Evolutionary conservation across 1,284 basidiomycete species (phyloP), one percentile per base, ranked within the genome.

Genomic region (Flammula alnicola): DNA sequence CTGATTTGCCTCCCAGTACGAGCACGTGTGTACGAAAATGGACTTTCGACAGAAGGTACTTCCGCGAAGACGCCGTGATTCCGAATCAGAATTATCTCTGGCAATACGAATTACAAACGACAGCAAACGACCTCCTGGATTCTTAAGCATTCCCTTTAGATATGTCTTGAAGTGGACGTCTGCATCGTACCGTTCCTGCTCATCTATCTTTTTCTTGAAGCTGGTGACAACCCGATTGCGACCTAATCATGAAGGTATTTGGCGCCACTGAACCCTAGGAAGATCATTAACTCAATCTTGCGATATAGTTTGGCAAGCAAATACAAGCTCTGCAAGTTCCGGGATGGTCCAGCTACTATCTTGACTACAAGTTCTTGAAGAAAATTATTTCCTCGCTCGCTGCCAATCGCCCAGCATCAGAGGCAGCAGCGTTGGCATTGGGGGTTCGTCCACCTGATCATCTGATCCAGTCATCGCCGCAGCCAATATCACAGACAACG

Each of bases 301-400:
- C 41, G 44, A 31, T 39, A 16, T 59, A 99, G 95, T 99, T 99
- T 71, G 97, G 97, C 63, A 99, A 99, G 77, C 91, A 95, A 61
- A 95, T 99, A 60, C 94, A 96, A 71, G 88, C 91, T 27, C 91
- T 96, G 71, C 95, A 98, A 74, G 88, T 98, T 49, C 95, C 97
- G 45, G 95, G 95, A 74, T 99, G 97, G 97, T 93, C 92, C 17
- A 72, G 81, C 23, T 95, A 93, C 75, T 99, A 99, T 72, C 84
- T 98, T 59, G 97, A 99, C 76, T 99, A 99, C 82, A 99, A 99
- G 77, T 90, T 90, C 61, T 79, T 97, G 68, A 97, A 97, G 76
- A 96, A 96, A 82, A 98, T 99, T 65, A 97, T 99, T 67, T 98
- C 97, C 55, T 97, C 96, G n/a, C 84, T 98, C 54, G 87, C 91